A percentile compares a stretch with the other conserved stretches of the same genome.
Evolutionary conservation across 331 rosid genomes (phyloP).

Genomic region (Prunus yedoensis): DNA sequence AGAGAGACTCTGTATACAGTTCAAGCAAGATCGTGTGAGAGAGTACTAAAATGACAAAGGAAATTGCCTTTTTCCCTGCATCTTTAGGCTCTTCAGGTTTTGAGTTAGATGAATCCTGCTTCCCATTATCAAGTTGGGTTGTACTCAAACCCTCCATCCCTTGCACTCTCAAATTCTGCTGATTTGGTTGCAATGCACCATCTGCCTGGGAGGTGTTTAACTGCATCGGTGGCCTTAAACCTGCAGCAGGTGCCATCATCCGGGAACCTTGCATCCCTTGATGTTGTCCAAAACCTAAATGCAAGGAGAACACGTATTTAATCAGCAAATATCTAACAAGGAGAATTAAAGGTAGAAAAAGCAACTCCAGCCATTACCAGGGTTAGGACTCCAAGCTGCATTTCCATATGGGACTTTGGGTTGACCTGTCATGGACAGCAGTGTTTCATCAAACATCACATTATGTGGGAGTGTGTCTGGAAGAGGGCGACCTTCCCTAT

Average conservation of each 20-base stretch:
- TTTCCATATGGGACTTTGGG: constrained; percentile 54
- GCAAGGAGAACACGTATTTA: constrained; percentile 7
- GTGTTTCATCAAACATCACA: constrained; percentile 72
- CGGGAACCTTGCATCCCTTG: constrained; percentile 57
- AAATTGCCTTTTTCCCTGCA: constrained; percentile 54
- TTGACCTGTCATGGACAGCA: constrained; percentile 79
- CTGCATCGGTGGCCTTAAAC: constrained; percentile 54
- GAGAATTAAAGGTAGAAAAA: constrained; percentile 13
- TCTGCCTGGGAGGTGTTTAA: constrained; percentile 41
- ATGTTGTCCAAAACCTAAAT: constrained; percentile 76
- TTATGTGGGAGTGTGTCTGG: constrained; percentile 73
- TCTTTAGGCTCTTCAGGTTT: constrained; percentile 39
- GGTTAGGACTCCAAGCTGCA: constrained; percentile 65
- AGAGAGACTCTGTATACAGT: background rate
- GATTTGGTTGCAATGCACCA: constrained; percentile 47
- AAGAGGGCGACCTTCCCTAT: constrained; percentile 83
- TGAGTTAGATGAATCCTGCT: constrained; percentile 42
- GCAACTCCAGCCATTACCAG: constrained; percentile 42
- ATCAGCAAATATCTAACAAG: constrained; percentile 23
- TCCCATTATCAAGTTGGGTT: constrained; percentile 40
- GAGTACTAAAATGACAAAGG: constrained; percentile 22
- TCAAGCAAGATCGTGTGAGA: constrained; percentile 18
- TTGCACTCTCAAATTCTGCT: constrained; percentile 48
- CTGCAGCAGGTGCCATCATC: constrained; percentile 47
- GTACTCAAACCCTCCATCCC: constrained; percentile 59